Evolutionary conservation across 345 rosid species (phyloP), one percentile per base, ranked within the genome.

Genomic region (Hibiscus mutabilis): DNA sequence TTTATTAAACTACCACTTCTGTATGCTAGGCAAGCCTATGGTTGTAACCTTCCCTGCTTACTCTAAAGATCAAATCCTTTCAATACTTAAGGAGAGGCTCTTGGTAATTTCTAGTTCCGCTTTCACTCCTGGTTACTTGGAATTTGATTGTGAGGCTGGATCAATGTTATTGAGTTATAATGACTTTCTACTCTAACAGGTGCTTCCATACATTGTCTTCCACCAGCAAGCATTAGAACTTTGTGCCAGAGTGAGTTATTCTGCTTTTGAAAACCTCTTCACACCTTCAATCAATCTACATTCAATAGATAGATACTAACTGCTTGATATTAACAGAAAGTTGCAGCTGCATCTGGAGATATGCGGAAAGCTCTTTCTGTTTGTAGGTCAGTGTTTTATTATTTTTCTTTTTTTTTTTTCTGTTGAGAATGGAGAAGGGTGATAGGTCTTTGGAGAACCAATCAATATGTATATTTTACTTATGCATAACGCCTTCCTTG

Each of bases 311-410:
- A 62, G 56, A 74, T 71, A 62, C 33, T 78, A 66, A 72, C 35
- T 25, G 0, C 63, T 75, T 69, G 37, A 37, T 24, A 33, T 70
- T 78, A 29, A 44, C 90, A 91, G 98, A 94, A 86, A 91, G 93
- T 94, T 72, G 91, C 97, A 27, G 91, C 98, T 66, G 91, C 91
- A 80, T 90, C 93, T 73, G 98, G 98, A 73, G 98, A 94, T 80
- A 92, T 94, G 97, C 80, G 97, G 61, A 91, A 88, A 82, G 98
- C 98, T 71, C 87, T 94, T 6, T 82, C 84, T 79, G 83, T 94
- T 68, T 91, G 97, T 86, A 88, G 97, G 97, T 91, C 42, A 73
- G 73, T 75, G 19, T 47, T 70, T 35, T 35, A 47, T 4, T 7
- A 42, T 42, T 42, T 42, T 19, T 15, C n/a, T 47, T 25, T 14